phyloP scores from a whole-genome alignment of 1,139 yeast species.

The Martiniozyma asiatica region DNA sequence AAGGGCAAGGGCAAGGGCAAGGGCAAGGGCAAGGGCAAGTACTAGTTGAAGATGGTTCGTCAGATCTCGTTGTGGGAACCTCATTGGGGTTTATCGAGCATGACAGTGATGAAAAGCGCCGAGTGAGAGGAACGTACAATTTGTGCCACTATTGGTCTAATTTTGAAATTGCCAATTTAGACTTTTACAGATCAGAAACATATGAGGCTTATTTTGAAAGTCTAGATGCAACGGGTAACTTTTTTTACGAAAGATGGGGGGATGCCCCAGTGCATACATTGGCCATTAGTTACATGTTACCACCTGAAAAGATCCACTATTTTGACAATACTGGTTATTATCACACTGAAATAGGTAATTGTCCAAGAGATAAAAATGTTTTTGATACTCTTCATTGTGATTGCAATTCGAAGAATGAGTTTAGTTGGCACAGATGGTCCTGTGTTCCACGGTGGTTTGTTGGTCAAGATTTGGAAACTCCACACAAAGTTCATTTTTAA shows the following conservation, averaged over 20 bases:
- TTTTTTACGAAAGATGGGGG: conserved; percentile 94
- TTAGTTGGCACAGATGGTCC: conserved; percentile 18
- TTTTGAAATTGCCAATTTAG: conserved; percentile 72
- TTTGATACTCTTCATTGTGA: conserved; percentile 14
- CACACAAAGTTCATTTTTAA: conserved; percentile 4
- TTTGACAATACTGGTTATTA: conserved; percentile 76
- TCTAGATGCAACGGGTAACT: conserved; percentile 71
- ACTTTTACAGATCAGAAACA: conserved; percentile 61
- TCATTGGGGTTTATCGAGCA: conserved; percentile 59
- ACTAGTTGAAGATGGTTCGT: conserved; percentile 15
- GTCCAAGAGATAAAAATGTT: conserved; percentile 37
- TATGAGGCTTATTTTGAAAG: conserved; percentile 59
- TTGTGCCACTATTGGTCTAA: conserved; percentile 90
- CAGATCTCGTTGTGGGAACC: conserved; percentile 35
- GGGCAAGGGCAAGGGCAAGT: too few species aligned
- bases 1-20: too few species aligned
- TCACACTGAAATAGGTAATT: conserved; percentile 72
- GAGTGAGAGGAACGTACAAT: conserved; percentile 50
- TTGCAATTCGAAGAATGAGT: conserved; percentile 15
- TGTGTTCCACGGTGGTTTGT: conserved; percentile 20
- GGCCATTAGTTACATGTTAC: conserved; percentile 60
- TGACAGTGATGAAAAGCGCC: conserved; percentile 8
- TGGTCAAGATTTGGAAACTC: conserved; percentile 6
- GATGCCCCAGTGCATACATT: conserved; percentile 89
- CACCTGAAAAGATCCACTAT: conserved; percentile 53